These are phyloP conservation scores for Komagataella pastoris DNA, from an alignment of 805 yeast species.

Conservation along the genomic window DNA sequence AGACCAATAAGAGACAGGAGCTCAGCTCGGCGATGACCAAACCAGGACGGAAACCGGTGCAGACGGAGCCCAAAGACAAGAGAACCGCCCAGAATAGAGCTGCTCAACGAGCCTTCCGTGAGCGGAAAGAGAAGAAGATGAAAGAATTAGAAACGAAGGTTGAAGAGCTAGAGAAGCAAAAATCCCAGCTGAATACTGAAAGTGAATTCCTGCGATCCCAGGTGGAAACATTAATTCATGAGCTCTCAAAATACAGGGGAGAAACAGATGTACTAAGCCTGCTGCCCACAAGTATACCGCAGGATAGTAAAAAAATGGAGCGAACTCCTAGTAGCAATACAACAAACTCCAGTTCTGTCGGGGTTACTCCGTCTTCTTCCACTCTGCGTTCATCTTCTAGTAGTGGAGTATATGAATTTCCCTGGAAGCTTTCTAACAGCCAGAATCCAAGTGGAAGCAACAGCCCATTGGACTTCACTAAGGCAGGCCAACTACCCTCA, in stretches of 20 bases:
- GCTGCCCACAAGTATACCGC: constrained; percentile 3
- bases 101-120: constrained; percentile 96
- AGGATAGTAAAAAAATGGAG: neutral
- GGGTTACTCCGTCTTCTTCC: neutral
- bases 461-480: neutral
- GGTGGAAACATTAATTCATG: constrained; percentile 59
- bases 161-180: constrained; percentile 54
- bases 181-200: constrained; percentile 55
- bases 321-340: neutral
- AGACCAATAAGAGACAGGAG: constrained; percentile 9
- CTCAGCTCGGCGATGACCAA: constrained; percentile 20
- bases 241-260: constrained; percentile 49
- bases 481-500: neutral
- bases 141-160: constrained; percentile 78
- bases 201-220: constrained; percentile 63
- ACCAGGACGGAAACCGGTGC: constrained; percentile 75
- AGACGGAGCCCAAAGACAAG: constrained; percentile 64
- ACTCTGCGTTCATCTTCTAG: neutral
- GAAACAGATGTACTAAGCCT: constrained; percentile 3
- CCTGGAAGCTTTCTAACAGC: constrained; percentile 3
- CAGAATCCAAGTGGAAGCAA: constrained; percentile 5
- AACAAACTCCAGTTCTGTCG: neutral
- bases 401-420: constrained; percentile 1
- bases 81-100: constrained; percentile 96
- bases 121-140: constrained; percentile 81